A percentile compares a stretch with the other conserved stretches of the same genome.
phyloP scores from a whole-genome alignment of 2,329 filamentous ascomycete genomes.

The Cercospora nicotianae region DNA sequence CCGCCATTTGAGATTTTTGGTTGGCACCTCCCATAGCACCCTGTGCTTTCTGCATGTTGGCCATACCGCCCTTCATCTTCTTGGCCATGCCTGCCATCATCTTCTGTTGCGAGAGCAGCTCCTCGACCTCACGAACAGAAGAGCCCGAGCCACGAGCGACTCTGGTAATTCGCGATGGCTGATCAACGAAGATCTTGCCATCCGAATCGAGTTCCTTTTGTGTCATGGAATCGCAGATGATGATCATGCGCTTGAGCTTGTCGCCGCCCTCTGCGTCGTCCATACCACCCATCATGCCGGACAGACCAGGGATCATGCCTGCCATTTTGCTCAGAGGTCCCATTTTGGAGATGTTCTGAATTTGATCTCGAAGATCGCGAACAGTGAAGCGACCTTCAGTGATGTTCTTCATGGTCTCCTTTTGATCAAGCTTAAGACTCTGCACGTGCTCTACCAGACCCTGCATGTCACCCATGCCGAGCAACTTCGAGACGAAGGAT shows the following conservation, averaged over 20 bases:
- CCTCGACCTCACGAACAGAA: conserved; percentile 88
- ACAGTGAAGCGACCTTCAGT: conserved; percentile 95
- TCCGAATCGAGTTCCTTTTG: conserved; percentile 93
- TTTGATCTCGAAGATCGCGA: conserved; percentile 88
- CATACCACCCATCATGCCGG: conserved; percentile 90
- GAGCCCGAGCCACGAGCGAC: conserved; percentile 89
- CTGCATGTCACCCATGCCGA: conserved; percentile 97
- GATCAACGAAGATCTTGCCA: conserved; percentile 88
- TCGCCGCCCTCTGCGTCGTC: conserved; percentile 93
- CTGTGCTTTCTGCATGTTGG: conserved; percentile 94
- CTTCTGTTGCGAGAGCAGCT: conserved; percentile 92
- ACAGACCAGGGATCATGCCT: conserved; percentile 95
- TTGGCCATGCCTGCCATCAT: conserved; percentile 99
- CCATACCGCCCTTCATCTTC: conserved; percentile 97
- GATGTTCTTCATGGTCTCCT: conserved; percentile 99
- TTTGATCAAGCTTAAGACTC: conserved; percentile 90
- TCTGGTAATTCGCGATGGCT: conserved; percentile 88
- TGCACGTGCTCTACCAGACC: conserved; percentile 96
- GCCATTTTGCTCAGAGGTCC: conserved; percentile 95
- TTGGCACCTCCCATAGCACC: conserved; percentile 87
- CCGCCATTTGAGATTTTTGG: conserved; percentile 88
- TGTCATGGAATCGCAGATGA: conserved; percentile 98
- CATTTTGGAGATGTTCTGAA: conserved; percentile 99
- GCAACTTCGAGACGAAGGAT: conserved; percentile 87
- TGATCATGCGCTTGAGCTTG: conserved; percentile 97